phyloP scores from a whole-genome alignment of 345 rosid genomes.

The Eucalyptus guilfoylei region DNA sequence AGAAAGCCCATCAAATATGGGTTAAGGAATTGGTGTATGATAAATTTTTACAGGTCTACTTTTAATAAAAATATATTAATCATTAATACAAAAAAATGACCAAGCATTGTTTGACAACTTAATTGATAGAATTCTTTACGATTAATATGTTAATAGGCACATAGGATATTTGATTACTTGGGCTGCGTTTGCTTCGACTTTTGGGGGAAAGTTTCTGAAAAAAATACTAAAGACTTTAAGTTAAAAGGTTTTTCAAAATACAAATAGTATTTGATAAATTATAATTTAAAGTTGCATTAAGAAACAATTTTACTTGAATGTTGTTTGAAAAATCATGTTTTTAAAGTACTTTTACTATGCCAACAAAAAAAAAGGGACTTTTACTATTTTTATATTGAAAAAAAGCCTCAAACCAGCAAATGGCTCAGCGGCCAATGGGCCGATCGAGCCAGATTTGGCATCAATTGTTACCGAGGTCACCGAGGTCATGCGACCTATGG shows the following conservation, averaged over 20 bases:
- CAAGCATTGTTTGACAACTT: not conserved
- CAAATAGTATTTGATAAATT: not conserved
- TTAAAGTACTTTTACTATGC: too few species aligned
- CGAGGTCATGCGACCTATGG: accelerated
- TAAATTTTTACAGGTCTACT: too few species aligned
- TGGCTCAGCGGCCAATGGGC: not conserved
- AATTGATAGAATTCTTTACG: not conserved
- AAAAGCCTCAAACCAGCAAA: not conserved
- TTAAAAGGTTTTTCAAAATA: not conserved
- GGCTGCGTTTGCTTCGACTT: accelerated
- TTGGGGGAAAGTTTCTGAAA: not conserved
- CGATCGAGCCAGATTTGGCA: not conserved
- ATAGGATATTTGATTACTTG: not conserved
- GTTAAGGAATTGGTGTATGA: too few species aligned
- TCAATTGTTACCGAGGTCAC: accelerated
- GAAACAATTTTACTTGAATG: not conserved
- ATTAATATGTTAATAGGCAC: not conserved
- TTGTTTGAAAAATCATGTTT: not conserved
- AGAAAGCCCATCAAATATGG: too few species aligned
- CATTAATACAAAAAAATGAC: not conserved
- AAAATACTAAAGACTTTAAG: not conserved
- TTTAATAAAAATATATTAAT: not conserved
- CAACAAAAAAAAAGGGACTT: too few species aligned
- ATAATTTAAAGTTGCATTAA: not conserved
- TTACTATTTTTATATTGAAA: too few species aligned